phyloP scores from a whole-genome alignment of 2,329 filamentous ascomycete species.

The Cercospora sesami region DNA sequence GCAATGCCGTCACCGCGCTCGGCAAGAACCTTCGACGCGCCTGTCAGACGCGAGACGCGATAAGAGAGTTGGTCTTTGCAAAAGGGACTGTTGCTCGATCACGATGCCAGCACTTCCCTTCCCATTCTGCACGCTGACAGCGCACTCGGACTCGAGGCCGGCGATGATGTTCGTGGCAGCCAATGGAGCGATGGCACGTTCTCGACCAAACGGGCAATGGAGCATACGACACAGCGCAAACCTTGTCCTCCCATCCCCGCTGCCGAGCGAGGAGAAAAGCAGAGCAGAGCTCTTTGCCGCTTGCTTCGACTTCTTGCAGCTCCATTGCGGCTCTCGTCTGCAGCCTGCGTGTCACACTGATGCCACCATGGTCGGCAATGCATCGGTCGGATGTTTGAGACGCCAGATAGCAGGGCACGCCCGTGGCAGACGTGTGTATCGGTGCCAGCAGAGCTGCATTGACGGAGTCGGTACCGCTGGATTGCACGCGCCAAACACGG shows the following conservation, averaged over 20 bases:
- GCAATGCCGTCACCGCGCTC: constrained; percentile 4
- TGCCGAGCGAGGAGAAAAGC: neutral
- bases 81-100: neutral
- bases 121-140: neutral
- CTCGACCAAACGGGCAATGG: neutral
- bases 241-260: neutral
- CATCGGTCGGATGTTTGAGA: neutral
- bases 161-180: neutral
- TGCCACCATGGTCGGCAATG: neutral
- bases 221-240: constrained; percentile 2
- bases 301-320: neutral
- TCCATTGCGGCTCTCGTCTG: neutral
- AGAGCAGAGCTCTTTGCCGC: neutral
- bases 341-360: neutral
- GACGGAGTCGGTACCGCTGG: neutral
- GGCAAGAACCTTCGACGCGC: neutral
- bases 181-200: neutral
- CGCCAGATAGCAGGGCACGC: neutral
- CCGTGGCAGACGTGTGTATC: neutral
- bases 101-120: neutral
- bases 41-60: neutral
- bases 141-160: neutral
- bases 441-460: neutral
- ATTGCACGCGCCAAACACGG: neutral
- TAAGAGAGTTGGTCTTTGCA: neutral